These are phyloP conservation scores for Microsporum audouinii DNA, from an alignment of 2,329 filamentous ascomycete species.

Conservation along the genomic window DNA sequence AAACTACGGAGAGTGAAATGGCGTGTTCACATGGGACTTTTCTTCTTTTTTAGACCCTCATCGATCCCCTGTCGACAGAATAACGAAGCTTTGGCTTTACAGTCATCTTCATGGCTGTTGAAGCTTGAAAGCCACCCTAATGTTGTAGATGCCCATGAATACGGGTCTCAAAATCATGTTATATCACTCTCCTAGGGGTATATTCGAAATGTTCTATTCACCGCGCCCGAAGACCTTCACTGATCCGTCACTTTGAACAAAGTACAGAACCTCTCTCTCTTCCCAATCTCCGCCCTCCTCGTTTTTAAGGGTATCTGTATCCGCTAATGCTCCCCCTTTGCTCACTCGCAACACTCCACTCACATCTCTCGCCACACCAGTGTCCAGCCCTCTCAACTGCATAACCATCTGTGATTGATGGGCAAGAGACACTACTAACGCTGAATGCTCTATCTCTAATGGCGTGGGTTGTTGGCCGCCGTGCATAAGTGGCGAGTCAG, in stretches of 20 bases:
- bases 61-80: not conserved
- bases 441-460: constrained; percentile 58
- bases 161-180: not conserved
- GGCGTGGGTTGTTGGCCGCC: constrained; percentile 44
- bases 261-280: constrained; percentile 68
- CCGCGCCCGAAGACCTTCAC: constrained; percentile 80
- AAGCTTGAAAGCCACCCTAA: not conserved
- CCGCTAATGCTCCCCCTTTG: constrained; percentile 38
- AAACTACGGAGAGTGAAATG: not conserved
- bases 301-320: constrained; percentile 19
- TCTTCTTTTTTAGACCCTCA: not conserved
- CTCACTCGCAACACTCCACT: constrained; percentile 77
- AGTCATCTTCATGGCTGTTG: not conserved
- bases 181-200: not conserved
- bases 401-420: constrained; percentile 64
- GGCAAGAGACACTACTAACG: constrained; percentile 59
- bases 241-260: constrained; percentile 64
- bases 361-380: constrained; percentile 79
- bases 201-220: constrained; percentile 27
- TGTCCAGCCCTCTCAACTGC: constrained; percentile 65
- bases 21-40: not conserved
- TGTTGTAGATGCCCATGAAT: not conserved
- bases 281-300: constrained; percentile 23
- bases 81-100: not conserved
- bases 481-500: constrained; percentile 60